Evolutionary conservation across 257 asterid genomes (phyloP).

Genomic region (Fraxinus anomala): DNA sequence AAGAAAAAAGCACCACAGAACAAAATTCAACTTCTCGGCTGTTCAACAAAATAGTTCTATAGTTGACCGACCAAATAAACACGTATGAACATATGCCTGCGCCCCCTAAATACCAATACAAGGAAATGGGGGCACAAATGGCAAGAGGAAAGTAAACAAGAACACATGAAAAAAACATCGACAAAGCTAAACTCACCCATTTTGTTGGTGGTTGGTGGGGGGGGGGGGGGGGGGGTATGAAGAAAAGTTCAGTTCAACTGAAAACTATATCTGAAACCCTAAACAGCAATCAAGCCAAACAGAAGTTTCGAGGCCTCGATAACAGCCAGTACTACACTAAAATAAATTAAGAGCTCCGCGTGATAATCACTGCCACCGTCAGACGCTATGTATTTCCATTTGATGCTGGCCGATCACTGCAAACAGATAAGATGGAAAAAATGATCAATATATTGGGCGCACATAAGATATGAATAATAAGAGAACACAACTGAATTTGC

Average conservation of each 20-base stretch:
- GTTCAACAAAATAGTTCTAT: not conserved
- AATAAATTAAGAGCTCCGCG: constrained; percentile 26
- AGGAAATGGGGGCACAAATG: not conserved
- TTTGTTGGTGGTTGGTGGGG: not conserved
- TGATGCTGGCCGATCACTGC: constrained; percentile 31
- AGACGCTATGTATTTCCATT: constrained; percentile 18
- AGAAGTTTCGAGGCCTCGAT: not conserved
- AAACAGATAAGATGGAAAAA: not conserved
- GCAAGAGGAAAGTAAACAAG: not conserved
- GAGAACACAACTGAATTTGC: not conserved
- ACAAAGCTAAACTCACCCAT: not conserved
- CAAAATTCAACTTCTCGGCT: not conserved
- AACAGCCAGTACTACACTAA: constrained; percentile 22
- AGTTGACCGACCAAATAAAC: not conserved
- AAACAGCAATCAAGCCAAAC: constrained; percentile 28
- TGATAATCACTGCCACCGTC: constrained; percentile 1
- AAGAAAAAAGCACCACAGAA: not conserved
- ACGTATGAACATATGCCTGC: not conserved
- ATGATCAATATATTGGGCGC: not conserved
- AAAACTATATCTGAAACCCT: not conserved
- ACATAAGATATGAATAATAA: not conserved
- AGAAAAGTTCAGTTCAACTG: constrained; percentile 24
- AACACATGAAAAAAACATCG: not conserved
- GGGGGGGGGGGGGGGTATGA: not conserved
- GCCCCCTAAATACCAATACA: not conserved